Conservation (phyloP, 176 grass and related monocot genomes). For the Poa pratensis region DNA sequence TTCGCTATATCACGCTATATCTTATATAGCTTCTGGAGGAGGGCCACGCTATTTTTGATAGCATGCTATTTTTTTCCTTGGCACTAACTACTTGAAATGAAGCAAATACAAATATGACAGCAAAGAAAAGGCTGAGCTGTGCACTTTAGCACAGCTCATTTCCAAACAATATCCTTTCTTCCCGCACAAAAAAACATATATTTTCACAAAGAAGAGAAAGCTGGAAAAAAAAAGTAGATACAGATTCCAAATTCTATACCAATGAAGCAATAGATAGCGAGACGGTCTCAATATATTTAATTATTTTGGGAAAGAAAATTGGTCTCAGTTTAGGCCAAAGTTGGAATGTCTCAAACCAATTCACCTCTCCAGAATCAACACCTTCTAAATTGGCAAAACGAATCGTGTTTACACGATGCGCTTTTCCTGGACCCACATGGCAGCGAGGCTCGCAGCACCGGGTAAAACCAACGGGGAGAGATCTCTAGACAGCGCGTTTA, state of each 20-base stretch:
- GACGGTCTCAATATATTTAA: background rate
- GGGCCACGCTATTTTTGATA: too few species aligned
- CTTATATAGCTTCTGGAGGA: too few species aligned
- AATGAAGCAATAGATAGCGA: background rate
- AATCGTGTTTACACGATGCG: slow-evolving; percentile 2
- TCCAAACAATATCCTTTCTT: too few species aligned
- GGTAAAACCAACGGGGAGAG: background rate
- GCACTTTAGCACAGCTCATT: too few species aligned
- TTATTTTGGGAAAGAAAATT: too few species aligned
- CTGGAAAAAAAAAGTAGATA: too few species aligned
- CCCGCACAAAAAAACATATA: background rate
- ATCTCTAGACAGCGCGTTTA: background rate
- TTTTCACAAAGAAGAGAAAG: background rate
- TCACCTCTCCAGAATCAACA: slow-evolving; percentile 1
- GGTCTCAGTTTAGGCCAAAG: background rate
- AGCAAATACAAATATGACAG: background rate
- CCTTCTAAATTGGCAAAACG: background rate
- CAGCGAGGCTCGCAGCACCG: background rate
- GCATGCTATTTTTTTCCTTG: too few species aligned
- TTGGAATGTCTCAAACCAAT: slow-evolving; percentile 18
- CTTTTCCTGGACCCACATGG: slow-evolving; percentile 31
- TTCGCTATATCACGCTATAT: too few species aligned
- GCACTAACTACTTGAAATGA: background rate
- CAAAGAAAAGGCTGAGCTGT: background rate
- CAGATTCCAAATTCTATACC: too few species aligned